Base-by-base conservation (phyloP, 1,139 yeast genomes). In the Geotrichum carabidarum region DNA sequence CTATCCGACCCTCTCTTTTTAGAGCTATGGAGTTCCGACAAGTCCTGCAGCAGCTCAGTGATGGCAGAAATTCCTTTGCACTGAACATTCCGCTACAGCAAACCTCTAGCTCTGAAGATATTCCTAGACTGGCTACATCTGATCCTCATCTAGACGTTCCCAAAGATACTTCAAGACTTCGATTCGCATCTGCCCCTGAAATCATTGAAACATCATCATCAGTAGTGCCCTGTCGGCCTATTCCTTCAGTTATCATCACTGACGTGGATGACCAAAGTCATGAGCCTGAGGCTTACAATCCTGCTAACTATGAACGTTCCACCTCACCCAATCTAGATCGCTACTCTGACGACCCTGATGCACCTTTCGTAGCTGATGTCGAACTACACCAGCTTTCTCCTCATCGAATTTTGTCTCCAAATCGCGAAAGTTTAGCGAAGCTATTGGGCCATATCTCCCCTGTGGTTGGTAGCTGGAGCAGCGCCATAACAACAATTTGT, bases 1-100 rank as follows among this genome's bases (percentile, higher is more conserved):
- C 72, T 4, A 66, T 75, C 14, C 60, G 79, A 53, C 78, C 79
- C 1, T 76, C 80, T 0, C 60, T 77, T 8, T 65, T 74, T 43
- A 69, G 73, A 42, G 79, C 80, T 0, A 62, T 77, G 30, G 78
- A 74, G 50, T 67, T 72, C 53, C 71, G 70, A 36, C 68, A 63
- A 38, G 64, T 59, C 34, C 60, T 60, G 59, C 66, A 54, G 53
- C 59, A 57, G 53, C 60, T 58, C 27, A 56, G 53, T 12, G 53
- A 53, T 31, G 48, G 60, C 11, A 55, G 58, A 37, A 35, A 57
- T 6, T 55, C 58, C 11, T 43, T 50, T 30, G 35, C 42, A 5
- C 27, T 44, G 6, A 50, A 36, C 36, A 56, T 56, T 31, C 58
- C 51, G 4, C 44, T 55, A 2, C 52, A 49, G 18, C 36, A 31